These are phyloP conservation scores for Coniochaeta sp. DNA, from an alignment of 2,329 filamentous ascomycete species.

Conservation along the genomic window DNA sequence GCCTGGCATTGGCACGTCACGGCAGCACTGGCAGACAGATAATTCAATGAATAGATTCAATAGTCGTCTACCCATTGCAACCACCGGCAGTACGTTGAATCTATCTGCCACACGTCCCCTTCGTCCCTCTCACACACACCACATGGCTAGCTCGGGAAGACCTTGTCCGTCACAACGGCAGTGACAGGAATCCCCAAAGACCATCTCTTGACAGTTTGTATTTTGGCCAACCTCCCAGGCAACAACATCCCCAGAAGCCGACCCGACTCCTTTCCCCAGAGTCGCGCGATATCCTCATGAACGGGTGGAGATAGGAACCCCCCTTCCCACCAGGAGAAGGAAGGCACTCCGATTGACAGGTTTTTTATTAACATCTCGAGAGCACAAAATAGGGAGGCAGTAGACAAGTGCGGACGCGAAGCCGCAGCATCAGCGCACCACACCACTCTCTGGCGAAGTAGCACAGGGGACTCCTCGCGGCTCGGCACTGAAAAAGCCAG, in stretches of 20 bases:
- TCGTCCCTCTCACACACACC: slow-evolving; percentile 7
- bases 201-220: background rate
- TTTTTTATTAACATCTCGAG: slow-evolving; percentile 3
- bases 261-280: background rate
- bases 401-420: background rate
- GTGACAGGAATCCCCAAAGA: slow-evolving; percentile 2
- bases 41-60: slow-evolving; percentile 42
- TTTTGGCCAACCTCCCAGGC: background rate
- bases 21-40: background rate
- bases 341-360: slow-evolving; percentile 6
- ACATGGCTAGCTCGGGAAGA: slow-evolving; percentile 23
- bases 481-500: background rate
- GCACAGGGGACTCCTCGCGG: background rate
- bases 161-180: background rate
- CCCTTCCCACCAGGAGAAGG: slow-evolving; percentile 6
- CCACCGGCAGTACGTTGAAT: slow-evolving; percentile 14
- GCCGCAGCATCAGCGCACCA: background rate
- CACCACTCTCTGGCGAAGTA: background rate
- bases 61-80: slow-evolving; percentile 37
- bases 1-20: no score
- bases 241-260: slow-evolving; percentile 1
- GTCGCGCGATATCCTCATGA: background rate
- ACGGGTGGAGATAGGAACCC: slow-evolving; percentile 4
- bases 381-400: background rate
- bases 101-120: slow-evolving; percentile 9